A percentile compares a stretch with the other conserved stretches of the same genome.
phyloP scores from a whole-genome alignment of 176 grass and related monocot species.

The Ensete ventricosum region DNA sequence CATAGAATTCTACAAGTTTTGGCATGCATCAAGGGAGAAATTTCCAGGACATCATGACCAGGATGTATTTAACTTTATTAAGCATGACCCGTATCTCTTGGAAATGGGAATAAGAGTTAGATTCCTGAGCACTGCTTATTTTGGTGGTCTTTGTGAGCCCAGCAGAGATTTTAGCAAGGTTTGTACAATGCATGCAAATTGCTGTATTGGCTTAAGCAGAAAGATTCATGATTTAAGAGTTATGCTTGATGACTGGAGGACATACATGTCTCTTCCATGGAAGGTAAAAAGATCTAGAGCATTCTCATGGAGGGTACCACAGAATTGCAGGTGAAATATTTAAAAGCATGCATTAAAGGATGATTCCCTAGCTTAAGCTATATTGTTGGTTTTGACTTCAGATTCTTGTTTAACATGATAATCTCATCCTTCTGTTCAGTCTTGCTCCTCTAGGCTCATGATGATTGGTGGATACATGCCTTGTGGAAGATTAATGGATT shows the following conservation, averaged over 20 bases:
- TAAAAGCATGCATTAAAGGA: neutral
- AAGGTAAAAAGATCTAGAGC: conserved; percentile 28
- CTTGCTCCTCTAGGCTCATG: neutral
- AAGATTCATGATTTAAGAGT: conserved; percentile 52
- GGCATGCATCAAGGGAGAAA: conserved; percentile 25
- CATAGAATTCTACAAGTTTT: conserved; percentile 38
- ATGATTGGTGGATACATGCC: neutral
- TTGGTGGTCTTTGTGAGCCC: conserved; percentile 56
- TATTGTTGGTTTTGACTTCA: neutral
- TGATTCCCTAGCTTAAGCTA: neutral
- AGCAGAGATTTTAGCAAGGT: conserved; percentile 50
- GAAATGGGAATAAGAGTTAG: conserved; percentile 30
- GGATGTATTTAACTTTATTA: conserved; percentile 62
- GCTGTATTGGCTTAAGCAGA: conserved; percentile 39
- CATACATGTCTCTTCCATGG: conserved; percentile 34
- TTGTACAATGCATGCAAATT: conserved; percentile 82
- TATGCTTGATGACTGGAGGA: conserved; percentile 53
- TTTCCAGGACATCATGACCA: conserved; percentile 50
- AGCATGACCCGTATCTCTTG: conserved; percentile 30
- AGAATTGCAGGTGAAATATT: conserved; percentile 3
- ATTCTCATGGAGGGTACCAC: conserved; percentile 50
- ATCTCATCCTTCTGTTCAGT: neutral
- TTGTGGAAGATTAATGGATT: too few species aligned
- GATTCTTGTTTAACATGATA: neutral
- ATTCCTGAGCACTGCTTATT: conserved; percentile 38